phyloP scores from a whole-genome alignment of 352 stramenopile genomes.

The Peronospora belbahrii region DNA sequence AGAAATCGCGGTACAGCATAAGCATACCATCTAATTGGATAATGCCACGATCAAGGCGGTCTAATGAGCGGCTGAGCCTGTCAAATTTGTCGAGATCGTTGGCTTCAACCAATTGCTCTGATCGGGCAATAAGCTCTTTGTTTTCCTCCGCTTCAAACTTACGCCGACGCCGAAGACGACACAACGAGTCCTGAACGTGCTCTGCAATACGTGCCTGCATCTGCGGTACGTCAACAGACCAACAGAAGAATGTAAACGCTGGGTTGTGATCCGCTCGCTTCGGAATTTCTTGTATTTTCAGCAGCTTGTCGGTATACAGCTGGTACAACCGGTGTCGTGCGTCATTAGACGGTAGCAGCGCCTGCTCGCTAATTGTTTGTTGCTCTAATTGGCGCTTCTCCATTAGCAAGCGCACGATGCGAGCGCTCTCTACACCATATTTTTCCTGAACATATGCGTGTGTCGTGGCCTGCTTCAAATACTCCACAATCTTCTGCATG shows the following conservation, averaged over 20 bases:
- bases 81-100: constrained; percentile 85
- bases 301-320: constrained; percentile 62
- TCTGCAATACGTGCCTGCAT: constrained; percentile 59
- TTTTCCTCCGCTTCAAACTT: constrained; percentile 77
- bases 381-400: constrained; percentile 84
- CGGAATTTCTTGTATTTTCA: constrained; percentile 82
- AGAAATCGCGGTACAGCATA: constrained; percentile 87
- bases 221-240: constrained; percentile 66
- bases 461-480: constrained; percentile 66
- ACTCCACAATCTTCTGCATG: constrained; percentile 84
- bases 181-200: constrained; percentile 64
- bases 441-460: constrained; percentile 80
- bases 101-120: constrained; percentile 78
- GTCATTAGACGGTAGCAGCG: constrained; percentile 76
- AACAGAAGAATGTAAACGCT: constrained; percentile 84
- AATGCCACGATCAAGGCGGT: constrained; percentile 74
- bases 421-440: constrained; percentile 70
- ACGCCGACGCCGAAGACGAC: constrained; percentile 54
- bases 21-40: constrained; percentile 84
- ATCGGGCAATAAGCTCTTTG: constrained; percentile 85
- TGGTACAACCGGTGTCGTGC: constrained; percentile 75
- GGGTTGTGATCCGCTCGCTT: constrained; percentile 86
- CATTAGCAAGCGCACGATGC: constrained; percentile 78
- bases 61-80: constrained; percentile 74
- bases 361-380: constrained; percentile 78